phyloP scores from a whole-genome alignment of 2,329 filamentous ascomycete genomes.

The Cladosporium phlei region DNA sequence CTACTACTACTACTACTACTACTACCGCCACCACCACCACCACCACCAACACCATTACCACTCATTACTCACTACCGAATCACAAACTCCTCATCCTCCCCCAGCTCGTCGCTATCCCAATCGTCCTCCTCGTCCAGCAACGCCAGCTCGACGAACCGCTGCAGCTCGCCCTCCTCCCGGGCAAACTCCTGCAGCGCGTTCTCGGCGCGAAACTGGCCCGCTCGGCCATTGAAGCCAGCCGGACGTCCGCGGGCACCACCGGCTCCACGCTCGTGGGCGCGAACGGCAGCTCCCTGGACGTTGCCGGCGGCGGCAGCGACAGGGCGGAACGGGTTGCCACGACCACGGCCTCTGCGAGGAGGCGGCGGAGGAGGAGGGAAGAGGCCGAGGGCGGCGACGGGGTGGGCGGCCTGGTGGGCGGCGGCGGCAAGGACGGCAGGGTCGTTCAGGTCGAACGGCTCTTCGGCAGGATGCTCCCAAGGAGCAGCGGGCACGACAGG shows the following conservation, averaged over 20 bases:
- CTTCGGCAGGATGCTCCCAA: too few relatives aligned
- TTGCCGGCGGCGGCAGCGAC: slow-evolving; percentile 19
- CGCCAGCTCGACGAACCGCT: slow-evolving; percentile 50
- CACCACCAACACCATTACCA: too few relatives aligned
- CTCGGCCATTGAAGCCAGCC: not conserved
- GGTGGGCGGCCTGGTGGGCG: too few relatives aligned
- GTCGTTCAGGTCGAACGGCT: too few relatives aligned
- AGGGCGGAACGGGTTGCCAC: slow-evolving; percentile 24
- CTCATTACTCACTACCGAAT: slow-evolving; percentile 2
- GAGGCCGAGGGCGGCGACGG: not conserved
- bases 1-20: too few relatives aligned
- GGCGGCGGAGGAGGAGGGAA: not conserved
- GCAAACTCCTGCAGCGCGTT: slow-evolving; percentile 21
- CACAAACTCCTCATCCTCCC: slow-evolving; percentile 31
- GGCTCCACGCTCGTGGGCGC: slow-evolving; percentile 12
- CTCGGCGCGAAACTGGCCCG: too few relatives aligned
- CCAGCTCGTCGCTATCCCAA: slow-evolving; percentile 56
- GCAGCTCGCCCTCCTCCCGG: slow-evolving; percentile 36
- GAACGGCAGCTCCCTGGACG: slow-evolving; percentile 18
- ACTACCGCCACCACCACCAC: too few relatives aligned
- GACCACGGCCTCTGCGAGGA: slow-evolving; percentile 13
- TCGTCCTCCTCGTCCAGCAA: slow-evolving; percentile 52
- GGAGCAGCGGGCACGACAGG: too few relatives aligned
- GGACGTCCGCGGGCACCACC: not conserved
- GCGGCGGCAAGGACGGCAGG: too few relatives aligned